Evolutionary conservation across 805 yeast species (phyloP).

Genomic region (Yarrowia porcina): DNA sequence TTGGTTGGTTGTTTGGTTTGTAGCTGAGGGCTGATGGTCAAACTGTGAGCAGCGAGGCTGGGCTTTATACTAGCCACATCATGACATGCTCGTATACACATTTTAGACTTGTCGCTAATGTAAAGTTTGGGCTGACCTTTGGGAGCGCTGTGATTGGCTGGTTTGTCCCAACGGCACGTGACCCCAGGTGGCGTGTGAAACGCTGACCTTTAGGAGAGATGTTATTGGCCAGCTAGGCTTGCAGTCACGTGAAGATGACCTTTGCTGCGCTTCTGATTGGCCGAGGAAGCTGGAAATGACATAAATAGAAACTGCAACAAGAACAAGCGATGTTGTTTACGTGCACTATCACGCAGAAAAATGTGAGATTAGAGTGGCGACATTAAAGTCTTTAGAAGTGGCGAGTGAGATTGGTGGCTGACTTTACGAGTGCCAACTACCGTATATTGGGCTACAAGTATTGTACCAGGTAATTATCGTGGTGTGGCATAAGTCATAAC

Average conservation of each 20-base stretch:
- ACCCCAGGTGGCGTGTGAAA: not conserved
- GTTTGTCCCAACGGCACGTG: slow-evolving; percentile 1
- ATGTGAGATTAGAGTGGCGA: too few relatives aligned
- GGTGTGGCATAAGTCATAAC: too few relatives aligned
- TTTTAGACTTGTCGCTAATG: not conserved
- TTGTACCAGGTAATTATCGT: too few relatives aligned
- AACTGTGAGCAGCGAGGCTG: too few relatives aligned
- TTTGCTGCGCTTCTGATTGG: not conserved
- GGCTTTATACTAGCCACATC: slow-evolving; percentile 17
- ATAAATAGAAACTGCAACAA: too few relatives aligned
- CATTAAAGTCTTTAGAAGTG: too few relatives aligned
- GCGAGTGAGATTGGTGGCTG: too few relatives aligned
- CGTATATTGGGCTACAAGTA: too few relatives aligned
- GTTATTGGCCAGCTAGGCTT: not conserved
- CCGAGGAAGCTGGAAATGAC: too few relatives aligned
- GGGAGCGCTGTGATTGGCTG: not conserved
- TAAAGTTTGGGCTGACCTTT: not conserved
- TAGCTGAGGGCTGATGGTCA: not conserved
- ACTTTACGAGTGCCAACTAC: too few relatives aligned
- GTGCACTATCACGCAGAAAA: too few relatives aligned
- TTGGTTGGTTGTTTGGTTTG: not conserved
- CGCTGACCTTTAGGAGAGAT: not conserved
- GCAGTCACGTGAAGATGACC: slow-evolving; percentile 7
- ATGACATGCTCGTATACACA: not conserved
- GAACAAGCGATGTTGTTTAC: too few relatives aligned